Evolutionary conservation across 345 rosid genomes (phyloP).

Genomic region (Corymbia maculata): DNA sequence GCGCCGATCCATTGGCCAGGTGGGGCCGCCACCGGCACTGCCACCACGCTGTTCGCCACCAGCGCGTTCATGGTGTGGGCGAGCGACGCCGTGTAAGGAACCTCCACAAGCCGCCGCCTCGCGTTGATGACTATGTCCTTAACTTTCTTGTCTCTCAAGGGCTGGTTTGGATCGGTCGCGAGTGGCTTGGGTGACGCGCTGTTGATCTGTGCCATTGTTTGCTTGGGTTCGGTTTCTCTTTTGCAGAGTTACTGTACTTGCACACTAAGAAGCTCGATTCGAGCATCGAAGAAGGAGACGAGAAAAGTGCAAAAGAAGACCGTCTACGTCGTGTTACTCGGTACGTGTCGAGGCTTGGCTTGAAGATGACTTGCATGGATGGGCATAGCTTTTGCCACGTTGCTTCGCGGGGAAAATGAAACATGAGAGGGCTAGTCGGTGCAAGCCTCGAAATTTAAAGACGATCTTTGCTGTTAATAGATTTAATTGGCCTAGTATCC

Average conservation of each 20-base stretch:
- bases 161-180: background rate
- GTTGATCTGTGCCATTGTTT: background rate
- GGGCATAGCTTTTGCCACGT: background rate
- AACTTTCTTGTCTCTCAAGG: conserved; percentile 21
- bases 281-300: background rate
- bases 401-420: background rate
- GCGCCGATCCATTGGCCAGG: conserved; percentile 93
- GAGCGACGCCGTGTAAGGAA: conserved; percentile 65
- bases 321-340: background rate
- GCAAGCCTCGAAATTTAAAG: background rate
- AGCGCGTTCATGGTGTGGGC: conserved; percentile 62
- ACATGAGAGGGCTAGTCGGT: background rate
- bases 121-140: conserved; percentile 24
- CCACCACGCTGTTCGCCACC: conserved; percentile 62
- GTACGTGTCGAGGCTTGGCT: background rate
- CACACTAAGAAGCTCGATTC: background rate
- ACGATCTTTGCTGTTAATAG: background rate
- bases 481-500: background rate
- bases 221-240: background rate
- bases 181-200: background rate
- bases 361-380: background rate
- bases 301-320: background rate
- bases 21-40: conserved; percentile 81
- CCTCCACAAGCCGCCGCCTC: conserved; percentile 63
- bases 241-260: background rate